Base-by-base conservation (phyloP, 495 filamentous ascomycete species). In the Letharia columbiana region DNA sequence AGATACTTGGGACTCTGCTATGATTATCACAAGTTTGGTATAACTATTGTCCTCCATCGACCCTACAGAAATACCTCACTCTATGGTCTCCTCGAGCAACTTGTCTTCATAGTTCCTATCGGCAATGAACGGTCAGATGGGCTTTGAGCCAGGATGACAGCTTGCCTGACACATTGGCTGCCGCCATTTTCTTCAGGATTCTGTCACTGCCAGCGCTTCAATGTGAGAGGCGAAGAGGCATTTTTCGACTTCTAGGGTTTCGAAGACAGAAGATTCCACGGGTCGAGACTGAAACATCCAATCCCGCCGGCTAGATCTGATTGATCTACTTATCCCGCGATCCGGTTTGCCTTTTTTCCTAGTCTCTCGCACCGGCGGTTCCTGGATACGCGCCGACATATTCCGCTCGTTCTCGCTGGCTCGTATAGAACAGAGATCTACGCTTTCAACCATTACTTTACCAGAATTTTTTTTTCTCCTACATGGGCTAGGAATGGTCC, bases 261-360 rank as follows among this genome's bases (percentile, higher is more conserved):
- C 37, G 18, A 57, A 65, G 57, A 11, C 62, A 37, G 50, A 42
- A 39, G 40, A 58, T 28, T 42, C 35, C 35, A 42, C 40, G 28
- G 17, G 41, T 41, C 28, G 63, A 59, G 62, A 35, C 47, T 44
- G 63, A 65, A 65, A 65, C 63, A 60, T 39, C 33, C 31, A 49
- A 10, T 42, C 28, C 54, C 41, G 35, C 52, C 63, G 52, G 40
- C 35, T 45, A 60, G 44, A 66, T 66, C 64, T 66, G 37, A 52
- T 61, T 41, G 44, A 40, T 59, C 44, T 61, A 33, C 64, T 23
- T 41, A 33, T 41, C 52, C 15, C 64, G 44, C 45, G 64, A 66
- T 66, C 64, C 58, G 57, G 60, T 10, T 20, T 42, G 56, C 15
- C 49, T 61, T 50, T 49, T 61, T 61, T 66, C 64, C 64, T 66